Conservation (phyloP, 2,329 filamentous ascomycete species). For the Diaporthe humulicola region DNA sequence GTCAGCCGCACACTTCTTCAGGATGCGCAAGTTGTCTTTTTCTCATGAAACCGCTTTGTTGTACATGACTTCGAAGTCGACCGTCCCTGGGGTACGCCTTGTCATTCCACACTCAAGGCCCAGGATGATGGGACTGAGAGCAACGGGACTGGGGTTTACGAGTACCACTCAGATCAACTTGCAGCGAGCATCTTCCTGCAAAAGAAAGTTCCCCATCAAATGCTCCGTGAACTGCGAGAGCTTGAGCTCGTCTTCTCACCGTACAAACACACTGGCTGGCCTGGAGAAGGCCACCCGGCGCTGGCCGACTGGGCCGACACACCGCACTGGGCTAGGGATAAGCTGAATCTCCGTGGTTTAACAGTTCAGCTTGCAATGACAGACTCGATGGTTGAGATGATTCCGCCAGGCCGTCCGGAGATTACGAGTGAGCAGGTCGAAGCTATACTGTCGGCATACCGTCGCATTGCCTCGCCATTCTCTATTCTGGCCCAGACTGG, state of each 20-base stretch:
- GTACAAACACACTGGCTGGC: background rate
- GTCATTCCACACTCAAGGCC: background rate
- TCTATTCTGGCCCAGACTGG: background rate
- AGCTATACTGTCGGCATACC: background rate
- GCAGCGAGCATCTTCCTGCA: background rate
- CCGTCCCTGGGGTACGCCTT: background rate
- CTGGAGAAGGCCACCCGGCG: background rate
- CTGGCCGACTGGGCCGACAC: slow-evolving; percentile 1
- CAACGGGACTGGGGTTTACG: background rate
- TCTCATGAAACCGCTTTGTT: slow-evolving; percentile 1
- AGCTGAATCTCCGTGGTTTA: background rate
- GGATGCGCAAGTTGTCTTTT: background rate
- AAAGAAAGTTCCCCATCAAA: background rate
- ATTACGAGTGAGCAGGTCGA: background rate
- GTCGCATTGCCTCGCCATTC: background rate
- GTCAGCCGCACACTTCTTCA: background rate
- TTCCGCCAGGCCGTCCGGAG: background rate
- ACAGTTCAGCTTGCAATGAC: background rate
- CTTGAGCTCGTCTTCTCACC: background rate
- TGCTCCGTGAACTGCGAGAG: background rate
- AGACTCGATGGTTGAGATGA: background rate
- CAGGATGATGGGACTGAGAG: background rate
- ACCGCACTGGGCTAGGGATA: background rate
- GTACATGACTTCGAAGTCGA: background rate
- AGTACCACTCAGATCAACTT: background rate